Percentiles rank a stretch among this genome's conserved stretches.
Evolutionary conservation across 345 rosid species (phyloP).

Genomic region (Moringa oleifera): DNA sequence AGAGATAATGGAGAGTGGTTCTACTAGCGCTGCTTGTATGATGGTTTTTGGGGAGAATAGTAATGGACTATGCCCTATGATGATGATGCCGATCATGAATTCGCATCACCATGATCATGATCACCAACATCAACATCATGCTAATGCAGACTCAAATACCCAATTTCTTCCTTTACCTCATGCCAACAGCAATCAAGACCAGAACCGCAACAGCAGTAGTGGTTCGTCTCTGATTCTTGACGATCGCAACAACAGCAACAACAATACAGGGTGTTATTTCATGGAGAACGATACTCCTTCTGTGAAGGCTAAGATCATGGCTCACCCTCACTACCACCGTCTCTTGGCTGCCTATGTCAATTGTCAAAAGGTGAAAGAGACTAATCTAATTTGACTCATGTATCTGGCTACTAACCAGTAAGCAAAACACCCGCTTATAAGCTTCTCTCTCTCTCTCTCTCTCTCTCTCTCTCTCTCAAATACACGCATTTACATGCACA

Average conservation of each 20-base stretch:
- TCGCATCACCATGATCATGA: slow-evolving; percentile 24
- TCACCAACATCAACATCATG: slow-evolving; percentile 30
- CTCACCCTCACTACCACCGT: slow-evolving; percentile 94
- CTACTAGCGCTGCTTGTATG: slow-evolving; percentile 61
- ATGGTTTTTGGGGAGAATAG: slow-evolving; percentile 70
- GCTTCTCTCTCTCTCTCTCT: slow-evolving; percentile 9
- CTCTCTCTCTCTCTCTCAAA: too few species aligned
- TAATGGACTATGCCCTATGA: slow-evolving; percentile 55
- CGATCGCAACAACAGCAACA: slow-evolving; percentile 24
- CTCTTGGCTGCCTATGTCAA: slow-evolving; percentile 85
- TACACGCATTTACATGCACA: too few species aligned
- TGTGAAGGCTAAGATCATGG: slow-evolving; percentile 87
- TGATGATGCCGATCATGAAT: slow-evolving; percentile 55
- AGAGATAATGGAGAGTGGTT: slow-evolving; percentile 69
- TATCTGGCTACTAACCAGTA: slow-evolving; percentile 3
- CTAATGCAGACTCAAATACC: slow-evolving; percentile 26
- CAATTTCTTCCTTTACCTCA: slow-evolving; percentile 28
- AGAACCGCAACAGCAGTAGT: slow-evolving; percentile 25
- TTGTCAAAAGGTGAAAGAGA: slow-evolving; percentile 79
- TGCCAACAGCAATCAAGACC: slow-evolving; percentile 24
- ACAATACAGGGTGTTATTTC: slow-evolving; percentile 29
- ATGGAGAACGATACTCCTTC: slow-evolving; percentile 59
- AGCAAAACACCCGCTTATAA: slow-evolving; percentile 19
- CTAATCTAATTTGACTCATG: background rate
- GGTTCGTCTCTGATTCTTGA: slow-evolving; percentile 46